Percentiles rank a stretch among this genome's conserved stretches.
phyloP scores from a whole-genome alignment of 2,329 filamentous ascomycete species.

The Exutisphaerella laricina region DNA sequence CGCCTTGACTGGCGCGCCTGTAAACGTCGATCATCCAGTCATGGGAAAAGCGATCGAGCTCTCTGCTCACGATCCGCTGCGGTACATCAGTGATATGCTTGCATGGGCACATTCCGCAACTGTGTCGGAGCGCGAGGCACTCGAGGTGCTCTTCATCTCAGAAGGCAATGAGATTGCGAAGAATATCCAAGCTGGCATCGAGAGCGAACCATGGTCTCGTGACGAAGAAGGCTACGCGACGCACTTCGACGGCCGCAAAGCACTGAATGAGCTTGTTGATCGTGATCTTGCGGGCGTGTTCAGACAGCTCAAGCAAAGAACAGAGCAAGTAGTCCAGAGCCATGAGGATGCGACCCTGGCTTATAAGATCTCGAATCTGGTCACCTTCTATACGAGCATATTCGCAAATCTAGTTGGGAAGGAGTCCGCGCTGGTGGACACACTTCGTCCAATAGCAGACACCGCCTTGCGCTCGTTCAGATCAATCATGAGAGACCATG shows the following conservation, averaged over 20 bases:
- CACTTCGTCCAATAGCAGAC: conserved; percentile 62
- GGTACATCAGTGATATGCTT: conserved; percentile 95
- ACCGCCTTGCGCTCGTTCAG: conserved; percentile 80
- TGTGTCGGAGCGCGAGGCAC: conserved; percentile 85
- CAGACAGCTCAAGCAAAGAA: conserved; percentile 76
- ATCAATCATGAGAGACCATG: conserved; percentile 71
- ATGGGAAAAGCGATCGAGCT: conserved; percentile 84
- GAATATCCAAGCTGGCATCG: conserved; percentile 71
- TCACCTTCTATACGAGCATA: conserved; percentile 82
- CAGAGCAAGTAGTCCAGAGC: conserved; percentile 86
- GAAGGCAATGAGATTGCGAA: conserved; percentile 84
- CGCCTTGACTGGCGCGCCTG: conserved; percentile 70
- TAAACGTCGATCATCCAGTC: conserved; percentile 47
- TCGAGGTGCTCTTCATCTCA: conserved; percentile 85
- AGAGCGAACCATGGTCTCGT: conserved; percentile 74
- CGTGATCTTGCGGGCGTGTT: conserved; percentile 76
- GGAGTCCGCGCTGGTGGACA: conserved; percentile 63
- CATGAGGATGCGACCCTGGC: conserved; percentile 84
- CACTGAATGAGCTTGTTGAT: conserved; percentile 79
- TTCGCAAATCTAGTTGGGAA: conserved; percentile 72
- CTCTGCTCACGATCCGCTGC: conserved; percentile 80
- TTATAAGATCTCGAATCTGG: conserved; percentile 83
- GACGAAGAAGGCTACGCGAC: conserved; percentile 43
- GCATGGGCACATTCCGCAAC: conserved; percentile 94
- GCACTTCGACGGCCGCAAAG: conserved; percentile 72